Evolutionary conservation across 306 rosid genomes (phyloP).

Genomic region (Oemleria cerasiformis): DNA sequence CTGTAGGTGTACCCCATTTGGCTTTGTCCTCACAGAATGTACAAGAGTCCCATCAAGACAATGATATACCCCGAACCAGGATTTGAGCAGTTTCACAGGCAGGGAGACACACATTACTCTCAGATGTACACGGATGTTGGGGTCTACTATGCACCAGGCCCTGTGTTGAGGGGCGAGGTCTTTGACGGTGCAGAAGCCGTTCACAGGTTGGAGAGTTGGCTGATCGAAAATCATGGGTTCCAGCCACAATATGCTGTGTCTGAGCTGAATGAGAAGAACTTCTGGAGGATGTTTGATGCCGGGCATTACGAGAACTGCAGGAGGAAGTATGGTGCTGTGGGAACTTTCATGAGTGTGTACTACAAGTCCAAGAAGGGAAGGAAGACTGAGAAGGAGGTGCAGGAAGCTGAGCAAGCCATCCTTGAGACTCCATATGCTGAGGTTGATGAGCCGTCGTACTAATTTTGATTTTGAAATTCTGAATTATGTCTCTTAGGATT

Average conservation of each 20-base stretch:
- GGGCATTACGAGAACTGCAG: slow-evolving; percentile 71
- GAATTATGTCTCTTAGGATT: background rate
- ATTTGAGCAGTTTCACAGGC: slow-evolving; percentile 77
- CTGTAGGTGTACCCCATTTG: slow-evolving; percentile 84
- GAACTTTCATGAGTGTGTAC: slow-evolving; percentile 92
- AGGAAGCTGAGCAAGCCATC: slow-evolving; percentile 90
- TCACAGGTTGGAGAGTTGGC: slow-evolving; percentile 72
- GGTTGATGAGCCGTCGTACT: slow-evolving; percentile 45
- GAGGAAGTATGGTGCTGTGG: slow-evolving; percentile 83
- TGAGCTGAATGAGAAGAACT: slow-evolving; percentile 75
- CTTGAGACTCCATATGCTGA: slow-evolving; percentile 80
- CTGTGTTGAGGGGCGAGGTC: slow-evolving; percentile 88
- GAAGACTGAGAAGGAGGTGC: slow-evolving; percentile 97
- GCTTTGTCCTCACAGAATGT: slow-evolving; percentile 93
- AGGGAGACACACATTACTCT: slow-evolving; percentile 82
- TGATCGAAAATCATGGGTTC: slow-evolving; percentile 83
- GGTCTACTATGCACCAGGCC: slow-evolving; percentile 91
- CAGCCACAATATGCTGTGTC: slow-evolving; percentile 97
- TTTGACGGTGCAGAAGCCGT: slow-evolving; percentile 86
- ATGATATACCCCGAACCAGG: slow-evolving; percentile 88
- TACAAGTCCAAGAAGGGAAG: slow-evolving; percentile 97
- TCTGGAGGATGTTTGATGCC: slow-evolving; percentile 96
- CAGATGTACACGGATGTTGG: slow-evolving; percentile 98
- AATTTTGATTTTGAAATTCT: background rate
- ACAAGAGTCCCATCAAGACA: slow-evolving; percentile 67